phyloP scores from a whole-genome alignment of 306 rosid genomes.

The Myrica gale region DNA sequence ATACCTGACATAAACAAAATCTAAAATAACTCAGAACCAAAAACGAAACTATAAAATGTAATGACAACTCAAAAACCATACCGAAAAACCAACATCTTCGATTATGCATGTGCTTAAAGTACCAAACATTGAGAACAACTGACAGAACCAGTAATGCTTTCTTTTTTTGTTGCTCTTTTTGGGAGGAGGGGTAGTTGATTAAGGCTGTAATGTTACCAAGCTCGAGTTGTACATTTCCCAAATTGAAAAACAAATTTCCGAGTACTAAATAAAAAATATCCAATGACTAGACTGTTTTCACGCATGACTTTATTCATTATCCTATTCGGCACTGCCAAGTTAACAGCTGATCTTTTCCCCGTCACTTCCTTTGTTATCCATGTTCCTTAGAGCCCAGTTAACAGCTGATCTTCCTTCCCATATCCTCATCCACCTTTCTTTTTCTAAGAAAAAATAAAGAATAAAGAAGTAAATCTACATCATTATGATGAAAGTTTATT shows the following conservation, averaged over 20 bases:
- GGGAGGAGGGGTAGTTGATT: neutral
- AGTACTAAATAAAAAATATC: too few species aligned
- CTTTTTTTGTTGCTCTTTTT: neutral
- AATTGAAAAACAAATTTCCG: too few species aligned
- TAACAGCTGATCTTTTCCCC: neutral
- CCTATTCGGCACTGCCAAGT: too few species aligned
- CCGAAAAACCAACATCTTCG: neutral
- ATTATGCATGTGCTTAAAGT: neutral
- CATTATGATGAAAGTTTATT: neutral
- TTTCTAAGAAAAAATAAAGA: neutral
- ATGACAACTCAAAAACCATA: neutral
- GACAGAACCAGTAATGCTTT: neutral
- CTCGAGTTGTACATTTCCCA: neutral
- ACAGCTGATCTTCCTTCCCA: neutral
- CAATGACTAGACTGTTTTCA: too few species aligned
- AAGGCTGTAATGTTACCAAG: too few species aligned
- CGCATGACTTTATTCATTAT: too few species aligned
- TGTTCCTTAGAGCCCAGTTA: neutral
- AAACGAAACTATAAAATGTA: constrained; percentile 10
- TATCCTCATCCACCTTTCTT: neutral
- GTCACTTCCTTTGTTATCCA: neutral
- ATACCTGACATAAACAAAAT: constrained; percentile 50
- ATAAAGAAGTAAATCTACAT: neutral
- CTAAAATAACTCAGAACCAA: constrained; percentile 14
- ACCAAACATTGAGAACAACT: constrained; percentile 1